Evolutionary conservation across 1,284 basidiomycete genomes (phyloP), one percentile per base, ranked within the genome.

Genomic region (Trichosporon sp.): DNA sequence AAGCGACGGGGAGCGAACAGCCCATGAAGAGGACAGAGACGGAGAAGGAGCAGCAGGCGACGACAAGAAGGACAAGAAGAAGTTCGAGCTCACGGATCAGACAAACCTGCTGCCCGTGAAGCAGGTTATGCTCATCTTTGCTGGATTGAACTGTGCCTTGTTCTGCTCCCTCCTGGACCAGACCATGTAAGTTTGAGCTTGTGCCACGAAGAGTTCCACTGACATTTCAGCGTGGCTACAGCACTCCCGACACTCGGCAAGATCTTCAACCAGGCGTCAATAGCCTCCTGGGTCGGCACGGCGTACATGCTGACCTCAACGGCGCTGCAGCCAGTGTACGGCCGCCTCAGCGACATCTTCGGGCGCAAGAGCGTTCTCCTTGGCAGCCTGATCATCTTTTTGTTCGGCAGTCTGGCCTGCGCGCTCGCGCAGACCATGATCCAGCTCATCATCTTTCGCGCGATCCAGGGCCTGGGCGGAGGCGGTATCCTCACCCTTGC

Each of bases 291-390:
- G 90, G 90, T 92, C 56, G 76, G 71, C n/a, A 77, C 77, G 7
- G 72, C 78, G 2, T 79, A 79, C 68, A 75, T 79, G 70, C 73
- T 76, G 14, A 76, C 74, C 4, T 74, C 71, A 10, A 75, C 76
- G 2, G 73, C 73, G 1, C 89, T 90, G 74, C 90, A 91, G 75
- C 86, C 80, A 1, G 79, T 87, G 0, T 87, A 91, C 78, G 90
- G 90, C 48, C 87, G 90, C 7, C 88, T 91, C 19, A 83, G 89
- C 86, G 91, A 92, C 74, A 91, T 91, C 43, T 92, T 91, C 74
- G 91, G 91, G 10, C 86, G 91, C 46, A 92, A 92, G 78, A 81
- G 82, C 16, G 88, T 88, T 0, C 68, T 75, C 12, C 73, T 76
- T 19, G 71, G 56, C 16, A 68, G 87, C 1, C 88, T 91, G 86